Base-by-base conservation (phyloP, 1,284 basidiomycete species). In the Kalmanozyma brasiliensis region DNA sequence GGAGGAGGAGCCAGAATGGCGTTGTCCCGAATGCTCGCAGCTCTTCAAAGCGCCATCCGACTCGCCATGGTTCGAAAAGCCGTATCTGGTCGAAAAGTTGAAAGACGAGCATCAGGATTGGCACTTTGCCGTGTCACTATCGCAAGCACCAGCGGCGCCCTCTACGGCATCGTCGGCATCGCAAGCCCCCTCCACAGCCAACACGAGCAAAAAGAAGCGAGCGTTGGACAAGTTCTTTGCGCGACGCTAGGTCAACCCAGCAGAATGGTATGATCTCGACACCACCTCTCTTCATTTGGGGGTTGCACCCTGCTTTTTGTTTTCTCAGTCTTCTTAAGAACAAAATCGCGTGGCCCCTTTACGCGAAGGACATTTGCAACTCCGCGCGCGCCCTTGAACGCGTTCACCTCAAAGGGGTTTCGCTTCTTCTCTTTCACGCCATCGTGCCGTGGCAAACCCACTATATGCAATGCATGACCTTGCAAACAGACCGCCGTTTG, bases 51-150 rank as follows among this genome's bases (percentile, higher is more conserved):
- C 69, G 14, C 67, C 60, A 14, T 10, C 44, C 33, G 49, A 41
- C 20, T 52, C 56, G 29, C 52, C 67, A 4, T 55, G 60, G 60
- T 66, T 71, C 42, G 68, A 72, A 26, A 46, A 51, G 46, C 59
- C 64, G 1, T 72, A 67, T 20, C 40, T 72, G 19, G 44, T 72
- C 6, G 56, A 63, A 42, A 63, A 56, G 41, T 49, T 67, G 26
- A 57, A 63, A 37, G 63, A 77, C 37, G 76, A 77, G 47, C 76
- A 77, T 44, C 56, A 63, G 16, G 76, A 77, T 49, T 77, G 67
- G 66, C 76, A 77, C 29, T 74, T 76, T 52, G 76, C 76, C 36
- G 49, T 76, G n/a, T 57, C 60, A 5, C 60, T 72, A 14, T 72
- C 69, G 13, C 63, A 71, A 30, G 67, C 59, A 10, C 53, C 53